phyloP scores from a whole-genome alignment of 2,329 filamentous ascomycete species.

The Hirsutella minnesotensis region DNA sequence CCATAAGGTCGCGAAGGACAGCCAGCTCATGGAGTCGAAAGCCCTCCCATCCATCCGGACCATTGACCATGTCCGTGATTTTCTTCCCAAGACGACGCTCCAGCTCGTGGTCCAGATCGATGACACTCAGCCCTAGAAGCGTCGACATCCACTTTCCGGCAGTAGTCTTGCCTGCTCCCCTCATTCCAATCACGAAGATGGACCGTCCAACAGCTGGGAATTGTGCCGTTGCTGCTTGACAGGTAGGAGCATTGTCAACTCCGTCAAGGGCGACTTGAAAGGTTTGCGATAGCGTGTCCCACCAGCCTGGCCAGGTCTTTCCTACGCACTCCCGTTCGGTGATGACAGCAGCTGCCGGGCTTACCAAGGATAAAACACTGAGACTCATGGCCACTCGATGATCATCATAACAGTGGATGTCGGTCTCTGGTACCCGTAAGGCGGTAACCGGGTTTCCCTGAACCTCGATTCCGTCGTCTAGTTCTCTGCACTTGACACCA shows the following conservation, averaged over 20 bases:
- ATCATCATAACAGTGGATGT: slow-evolving; percentile 90
- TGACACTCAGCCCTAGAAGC: slow-evolving; percentile 61
- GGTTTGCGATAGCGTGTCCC: slow-evolving; percentile 72
- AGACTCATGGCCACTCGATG: slow-evolving; percentile 98
- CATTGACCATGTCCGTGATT: slow-evolving; percentile 77
- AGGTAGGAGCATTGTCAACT: slow-evolving; percentile 38
- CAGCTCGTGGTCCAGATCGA: slow-evolving; percentile 82
- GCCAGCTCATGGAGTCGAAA: slow-evolving; percentile 73
- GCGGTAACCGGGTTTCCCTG: slow-evolving; percentile 36
- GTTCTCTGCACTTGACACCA: slow-evolving; percentile 72
- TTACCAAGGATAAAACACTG: slow-evolving; percentile 68
- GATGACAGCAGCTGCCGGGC: slow-evolving; percentile 62
- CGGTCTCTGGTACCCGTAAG: slow-evolving; percentile 44
- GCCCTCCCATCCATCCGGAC: slow-evolving; percentile 66
- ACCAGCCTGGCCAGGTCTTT: slow-evolving; percentile 99
- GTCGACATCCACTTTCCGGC: slow-evolving; percentile 75
- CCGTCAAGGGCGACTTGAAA: slow-evolving; percentile 73
- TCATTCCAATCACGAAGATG: slow-evolving; percentile 93
- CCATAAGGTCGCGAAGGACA: slow-evolving; percentile 61
- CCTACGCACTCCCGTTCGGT: slow-evolving; percentile 86
- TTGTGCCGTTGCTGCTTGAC: slow-evolving; percentile 7
- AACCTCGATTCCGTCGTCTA: slow-evolving; percentile 86
- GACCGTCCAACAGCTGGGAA: slow-evolving; percentile 39
- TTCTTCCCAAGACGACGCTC: slow-evolving; percentile 61
- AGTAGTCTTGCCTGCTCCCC: slow-evolving; percentile 92